Evolutionary conservation across 768 basidiomycete species (phyloP).

Genomic region (Kwoniella mangroviensis): DNA sequence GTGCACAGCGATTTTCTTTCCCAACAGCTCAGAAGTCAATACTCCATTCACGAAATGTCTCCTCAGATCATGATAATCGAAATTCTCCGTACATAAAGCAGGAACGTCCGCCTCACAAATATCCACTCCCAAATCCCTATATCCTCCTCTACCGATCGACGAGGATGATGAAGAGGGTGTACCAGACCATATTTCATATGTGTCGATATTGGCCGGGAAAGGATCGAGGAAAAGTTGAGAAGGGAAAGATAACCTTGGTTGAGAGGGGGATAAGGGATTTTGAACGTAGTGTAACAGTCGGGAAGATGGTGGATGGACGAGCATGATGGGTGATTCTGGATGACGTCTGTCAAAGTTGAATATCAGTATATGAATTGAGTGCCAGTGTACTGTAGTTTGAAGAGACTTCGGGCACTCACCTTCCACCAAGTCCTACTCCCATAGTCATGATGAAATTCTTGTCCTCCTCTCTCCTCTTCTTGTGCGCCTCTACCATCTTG

Average conservation of each 20-base stretch:
- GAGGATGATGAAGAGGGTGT: constrained; percentile 25
- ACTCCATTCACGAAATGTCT: constrained; percentile 93
- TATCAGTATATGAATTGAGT: too few relatives aligned
- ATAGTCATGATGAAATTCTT: constrained; percentile 97
- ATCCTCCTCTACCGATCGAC: constrained; percentile 35
- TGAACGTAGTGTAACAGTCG: constrained; percentile 49
- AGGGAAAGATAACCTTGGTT: constrained; percentile 43
- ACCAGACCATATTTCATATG: constrained; percentile 85
- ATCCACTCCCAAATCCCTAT: constrained; percentile 56
- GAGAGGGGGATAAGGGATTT: constrained; percentile 42
- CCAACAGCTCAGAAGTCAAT: constrained; percentile 88
- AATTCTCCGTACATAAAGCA: constrained; percentile 96
- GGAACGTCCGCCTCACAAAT: constrained; percentile 70
- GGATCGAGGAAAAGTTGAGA: constrained; percentile 64
- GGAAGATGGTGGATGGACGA: constrained; percentile 52
- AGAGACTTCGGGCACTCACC: constrained; percentile 35
- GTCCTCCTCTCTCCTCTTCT: constrained; percentile 79
- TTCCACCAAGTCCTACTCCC: constrained; percentile 60
- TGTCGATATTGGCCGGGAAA: constrained; percentile 70
- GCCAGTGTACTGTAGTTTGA: too few relatives aligned
- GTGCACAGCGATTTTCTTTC: constrained; percentile 92
- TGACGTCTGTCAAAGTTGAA: constrained; percentile 58
- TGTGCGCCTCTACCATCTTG: constrained; percentile 85
- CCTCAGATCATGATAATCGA: constrained; percentile 91
- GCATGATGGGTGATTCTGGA: constrained; percentile 63